These are phyloP conservation scores for Sphaerulina vaccinii DNA, from an alignment of 2,329 filamentous ascomycete genomes.

Conservation along the genomic window DNA sequence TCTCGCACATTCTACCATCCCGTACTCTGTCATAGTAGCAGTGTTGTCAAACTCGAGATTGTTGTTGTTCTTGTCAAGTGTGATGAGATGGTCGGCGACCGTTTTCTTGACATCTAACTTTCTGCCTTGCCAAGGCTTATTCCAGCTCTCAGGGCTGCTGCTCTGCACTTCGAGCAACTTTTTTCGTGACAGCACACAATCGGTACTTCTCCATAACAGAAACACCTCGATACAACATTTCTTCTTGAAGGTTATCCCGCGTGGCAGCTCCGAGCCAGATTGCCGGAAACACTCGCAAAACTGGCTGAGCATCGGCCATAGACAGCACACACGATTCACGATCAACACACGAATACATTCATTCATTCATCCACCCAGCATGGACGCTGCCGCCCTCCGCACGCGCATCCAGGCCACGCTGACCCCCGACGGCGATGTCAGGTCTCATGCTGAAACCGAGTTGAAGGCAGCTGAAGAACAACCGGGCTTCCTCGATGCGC, in stretches of 20 bases:
- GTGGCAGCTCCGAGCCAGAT: background rate
- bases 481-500: conserved; percentile 83
- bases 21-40: background rate
- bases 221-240: background rate
- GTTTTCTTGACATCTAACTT: no score
- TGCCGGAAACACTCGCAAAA: background rate
- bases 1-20: background rate
- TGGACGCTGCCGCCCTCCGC: conserved; percentile 74
- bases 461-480: conserved; percentile 86
- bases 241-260: no score
- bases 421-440: conserved; percentile 69
- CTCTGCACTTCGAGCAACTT: no score
- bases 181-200: no score
- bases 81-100: no score
- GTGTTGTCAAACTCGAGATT: no score
- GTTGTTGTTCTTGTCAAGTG: no score
- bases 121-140: no score
- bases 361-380: conserved; percentile 37
- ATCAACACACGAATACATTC: background rate
- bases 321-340: background rate
- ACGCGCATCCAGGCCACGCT: conserved; percentile 75
- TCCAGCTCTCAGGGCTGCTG: no score
- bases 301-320: background rate
- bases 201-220: background rate
- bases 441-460: conserved; percentile 75